phyloP scores from a whole-genome alignment of 495 filamentous ascomycete genomes.

The Penicillium maclennaniae region DNA sequence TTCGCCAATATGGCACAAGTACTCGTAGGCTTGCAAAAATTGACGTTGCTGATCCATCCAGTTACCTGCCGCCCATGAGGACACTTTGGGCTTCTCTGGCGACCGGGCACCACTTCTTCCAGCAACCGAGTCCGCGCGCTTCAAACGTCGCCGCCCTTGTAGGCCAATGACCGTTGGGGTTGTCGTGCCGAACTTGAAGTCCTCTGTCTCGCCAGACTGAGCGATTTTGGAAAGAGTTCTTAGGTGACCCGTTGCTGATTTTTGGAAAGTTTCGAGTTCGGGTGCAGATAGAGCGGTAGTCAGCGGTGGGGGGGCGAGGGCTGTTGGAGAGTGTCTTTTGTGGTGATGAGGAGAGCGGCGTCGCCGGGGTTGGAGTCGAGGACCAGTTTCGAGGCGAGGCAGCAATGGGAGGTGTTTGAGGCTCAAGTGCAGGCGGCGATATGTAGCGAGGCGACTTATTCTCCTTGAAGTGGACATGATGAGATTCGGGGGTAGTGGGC shows the following conservation, averaged over 20 bases:
- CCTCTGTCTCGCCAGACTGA: constrained; percentile 65
- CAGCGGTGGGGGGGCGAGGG: constrained; percentile 37
- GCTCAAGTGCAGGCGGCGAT: constrained; percentile 16
- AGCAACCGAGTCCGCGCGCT: constrained; percentile 62
- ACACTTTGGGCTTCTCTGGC: constrained; percentile 46
- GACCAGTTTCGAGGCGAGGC: constrained; percentile 32
- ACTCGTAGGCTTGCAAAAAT: constrained; percentile 96
- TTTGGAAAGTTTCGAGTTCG: constrained; percentile 72
- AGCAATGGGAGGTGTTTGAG: constrained; percentile 31
- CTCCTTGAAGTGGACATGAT: constrained; percentile 29
- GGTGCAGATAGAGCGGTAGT: constrained; percentile 56
- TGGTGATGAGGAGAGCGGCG: constrained; percentile 34
- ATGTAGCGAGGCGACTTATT: constrained; percentile 28
- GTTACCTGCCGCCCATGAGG: constrained; percentile 78
- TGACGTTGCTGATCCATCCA: constrained; percentile 99
- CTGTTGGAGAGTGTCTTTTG: constrained; percentile 41
- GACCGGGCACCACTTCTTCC: constrained; percentile 41
- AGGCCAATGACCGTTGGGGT: constrained; percentile 83
- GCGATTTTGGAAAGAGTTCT: constrained; percentile 85
- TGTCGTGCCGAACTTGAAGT: constrained; percentile 70
- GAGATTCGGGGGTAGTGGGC: constrained; percentile 32
- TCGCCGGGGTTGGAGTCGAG: constrained; percentile 25
- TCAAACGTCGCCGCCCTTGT: constrained; percentile 76
- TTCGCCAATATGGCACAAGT: constrained; percentile 98
- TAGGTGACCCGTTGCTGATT: constrained; percentile 83